Base-by-base conservation (phyloP, 2,329 filamentous ascomycete species). In the Ophiostoma piceae region DNA sequence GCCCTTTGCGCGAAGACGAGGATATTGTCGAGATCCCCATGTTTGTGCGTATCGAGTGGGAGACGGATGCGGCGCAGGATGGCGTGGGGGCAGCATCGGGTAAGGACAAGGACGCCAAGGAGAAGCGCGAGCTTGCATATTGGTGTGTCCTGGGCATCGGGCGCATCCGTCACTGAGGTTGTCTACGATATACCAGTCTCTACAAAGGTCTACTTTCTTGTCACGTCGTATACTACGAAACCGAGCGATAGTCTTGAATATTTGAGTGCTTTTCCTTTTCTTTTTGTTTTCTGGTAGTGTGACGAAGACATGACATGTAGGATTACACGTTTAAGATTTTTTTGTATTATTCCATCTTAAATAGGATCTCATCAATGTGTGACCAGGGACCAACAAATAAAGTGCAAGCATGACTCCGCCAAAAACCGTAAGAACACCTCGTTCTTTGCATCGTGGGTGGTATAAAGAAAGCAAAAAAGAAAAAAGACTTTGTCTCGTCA, bases 81-180 rank as follows among this genome's bases (percentile, higher is more conserved):
- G 87, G 92, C 71, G 87, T 88, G 9, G 89, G 87, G 14, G 82
- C 84, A 3, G 80, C 81, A 9, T 75, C 80, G 1, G 79, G 79
- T 47, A 84, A 79, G 77, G 86, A 85, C 74, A 88, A 84, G 78
- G 87, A 86, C 64, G 86, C 82, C 66, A 89, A 85, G 78, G 91
- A 94, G 79, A 94, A 89, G 82, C 87, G 91, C 76, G 95, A 98
- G 77, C 81, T 98, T 79, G 93, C 93, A 69, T 98, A 97, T 80
- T 99, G 95, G 95, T 93, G 92, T 81, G 93, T 96, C 26, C 82
- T 98, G 47, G 94, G 94, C 3, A 86, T 96, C 71, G 95, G 95
- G 11, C 88, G 88, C 75, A 95, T 98, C 76, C 86, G 81, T 74
- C 82, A 83, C 3, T 67, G 26, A 67, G 1, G 57, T 8, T n/a